phyloP scores from a whole-genome alignment of 2,329 filamentous ascomycete species.

The Phyllosticta ampelicida region DNA sequence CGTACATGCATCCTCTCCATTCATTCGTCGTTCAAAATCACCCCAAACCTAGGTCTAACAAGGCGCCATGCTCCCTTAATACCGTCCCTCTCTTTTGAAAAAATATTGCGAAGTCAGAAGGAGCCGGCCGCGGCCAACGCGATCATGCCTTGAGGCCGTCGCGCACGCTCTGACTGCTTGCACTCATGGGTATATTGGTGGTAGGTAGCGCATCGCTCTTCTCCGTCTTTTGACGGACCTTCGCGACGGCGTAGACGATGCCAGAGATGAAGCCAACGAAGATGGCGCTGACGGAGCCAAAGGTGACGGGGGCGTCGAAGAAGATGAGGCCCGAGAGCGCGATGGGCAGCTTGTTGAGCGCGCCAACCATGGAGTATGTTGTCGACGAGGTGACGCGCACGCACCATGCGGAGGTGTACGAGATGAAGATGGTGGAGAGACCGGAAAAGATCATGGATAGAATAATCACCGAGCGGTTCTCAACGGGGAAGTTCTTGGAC shows the following conservation, averaged over 20 bases:
- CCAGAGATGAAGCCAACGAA: slow-evolving; percentile 84
- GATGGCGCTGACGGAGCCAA: slow-evolving; percentile 87
- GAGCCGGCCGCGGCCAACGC: slow-evolving; percentile 20
- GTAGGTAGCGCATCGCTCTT: slow-evolving; percentile 54
- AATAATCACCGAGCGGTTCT: slow-evolving; percentile 67
- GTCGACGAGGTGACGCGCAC: slow-evolving; percentile 95
- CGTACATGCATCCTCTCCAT: background rate
- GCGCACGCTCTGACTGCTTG: slow-evolving; percentile 81
- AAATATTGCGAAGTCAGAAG: background rate
- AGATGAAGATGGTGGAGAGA: slow-evolving; percentile 90
- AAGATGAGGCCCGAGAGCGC: slow-evolving; percentile 80
- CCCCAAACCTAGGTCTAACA: background rate
- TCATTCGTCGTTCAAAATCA: background rate
- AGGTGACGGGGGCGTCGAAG: slow-evolving; percentile 86
- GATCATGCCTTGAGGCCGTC: slow-evolving; percentile 59
- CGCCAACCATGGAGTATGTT: slow-evolving; percentile 97
- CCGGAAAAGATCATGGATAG: slow-evolving; percentile 91
- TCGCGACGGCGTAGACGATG: slow-evolving; percentile 79
- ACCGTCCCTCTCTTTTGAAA: background rate
- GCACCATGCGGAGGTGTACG: slow-evolving; percentile 99
- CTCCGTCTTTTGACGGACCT: slow-evolving; percentile 66
- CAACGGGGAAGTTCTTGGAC: slow-evolving; percentile 75
- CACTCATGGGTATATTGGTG: slow-evolving; percentile 62
- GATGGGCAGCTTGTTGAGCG: slow-evolving; percentile 95
- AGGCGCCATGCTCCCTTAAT: background rate